Percentiles rank a stretch among this genome's conserved stretches.
Evolutionary conservation across 1,139 yeast genomes (phyloP).

Genomic region (Hemisphaericaspora xylanilytica): DNA sequence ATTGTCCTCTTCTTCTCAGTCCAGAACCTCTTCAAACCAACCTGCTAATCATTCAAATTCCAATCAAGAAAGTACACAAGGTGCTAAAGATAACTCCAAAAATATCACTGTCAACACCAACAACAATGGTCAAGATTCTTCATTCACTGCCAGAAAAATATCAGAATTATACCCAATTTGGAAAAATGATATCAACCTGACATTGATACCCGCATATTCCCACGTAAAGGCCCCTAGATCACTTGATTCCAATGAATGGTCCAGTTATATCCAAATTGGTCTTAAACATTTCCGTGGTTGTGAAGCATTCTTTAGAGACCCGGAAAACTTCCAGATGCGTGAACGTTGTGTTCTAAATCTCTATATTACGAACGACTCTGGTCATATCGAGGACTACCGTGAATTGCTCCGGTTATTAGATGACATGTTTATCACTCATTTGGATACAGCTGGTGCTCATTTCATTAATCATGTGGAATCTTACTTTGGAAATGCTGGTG

Average conservation of each 20-base stretch:
- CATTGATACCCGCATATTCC: conserved; percentile 4
- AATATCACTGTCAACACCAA: not conserved
- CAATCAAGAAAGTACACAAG: too few relatives aligned
- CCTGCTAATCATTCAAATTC: too few relatives aligned
- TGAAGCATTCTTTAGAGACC: conserved; percentile 4
- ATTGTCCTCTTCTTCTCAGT: not conserved
- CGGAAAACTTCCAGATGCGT: conserved; percentile 2
- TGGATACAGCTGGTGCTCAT: conserved; percentile 2
- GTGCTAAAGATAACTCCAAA: not conserved
- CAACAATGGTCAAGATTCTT: not conserved
- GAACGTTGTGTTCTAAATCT: conserved; percentile 5
- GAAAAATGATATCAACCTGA: conserved; percentile 5
- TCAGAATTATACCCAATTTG: conserved; percentile 4
- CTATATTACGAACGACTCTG: conserved; percentile 3
- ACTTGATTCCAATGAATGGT: conserved; percentile 2
- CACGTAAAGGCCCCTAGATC: conserved; percentile 1
- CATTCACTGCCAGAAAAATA: not conserved
- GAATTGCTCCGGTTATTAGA: conserved; percentile 4
- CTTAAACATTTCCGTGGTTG: conserved; percentile 5
- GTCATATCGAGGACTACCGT: conserved; percentile 4
- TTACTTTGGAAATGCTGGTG: not conserved
- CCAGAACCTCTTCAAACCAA: too few relatives aligned
- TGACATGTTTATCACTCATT: conserved; percentile 4
- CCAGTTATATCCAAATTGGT: conserved; percentile 4
- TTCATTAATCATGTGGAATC: conserved; percentile 1